Conservation (phyloP, 495 filamentous ascomycete species). For the Penicillium antarcticum region DNA sequence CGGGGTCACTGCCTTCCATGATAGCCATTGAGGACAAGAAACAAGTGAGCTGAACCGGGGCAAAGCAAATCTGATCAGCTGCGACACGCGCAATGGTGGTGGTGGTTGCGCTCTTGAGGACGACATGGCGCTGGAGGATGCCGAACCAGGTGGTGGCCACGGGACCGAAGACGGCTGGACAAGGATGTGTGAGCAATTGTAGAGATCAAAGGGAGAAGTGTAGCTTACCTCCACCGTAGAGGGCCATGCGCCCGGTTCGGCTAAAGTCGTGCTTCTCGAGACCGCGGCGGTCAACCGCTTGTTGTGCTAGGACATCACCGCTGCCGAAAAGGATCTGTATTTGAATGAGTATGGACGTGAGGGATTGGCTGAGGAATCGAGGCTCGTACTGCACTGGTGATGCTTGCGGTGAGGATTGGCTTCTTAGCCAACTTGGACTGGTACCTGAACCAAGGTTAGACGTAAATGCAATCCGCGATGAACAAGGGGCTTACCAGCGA, state of each 20-base stretch:
- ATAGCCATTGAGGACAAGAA: slow-evolving; percentile 86
- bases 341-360: slow-evolving; percentile 1
- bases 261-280: slow-evolving; percentile 73
- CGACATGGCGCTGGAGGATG: slow-evolving; percentile 68
- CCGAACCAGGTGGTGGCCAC: slow-evolving; percentile 86
- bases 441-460: slow-evolving; percentile 60
- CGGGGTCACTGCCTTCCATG: slow-evolving; percentile 72
- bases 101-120: slow-evolving; percentile 57
- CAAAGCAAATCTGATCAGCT: slow-evolving; percentile 82
- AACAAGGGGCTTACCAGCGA: slow-evolving; percentile 34
- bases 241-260: slow-evolving; percentile 83
- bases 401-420: slow-evolving; percentile 82
- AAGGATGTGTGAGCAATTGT: slow-evolving; percentile 2
- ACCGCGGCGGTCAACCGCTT: slow-evolving; percentile 81
- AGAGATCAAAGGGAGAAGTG: not conserved
- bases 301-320: slow-evolving; percentile 90
- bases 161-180: slow-evolving; percentile 81
- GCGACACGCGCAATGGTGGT: slow-evolving; percentile 81
- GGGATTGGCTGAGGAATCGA: not conserved
- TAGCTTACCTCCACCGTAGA: slow-evolving; percentile 80
- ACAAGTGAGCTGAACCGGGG: slow-evolving; percentile 71
- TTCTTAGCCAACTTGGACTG: slow-evolving; percentile 74
- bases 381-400: slow-evolving; percentile 69
- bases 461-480: slow-evolving; percentile 8
- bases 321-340: slow-evolving; percentile 78